Evolutionary conservation across 2,329 filamentous ascomycete genomes (phyloP), one percentile per base, ranked within the genome.

Genomic region (Coleophoma cylindrospora): DNA sequence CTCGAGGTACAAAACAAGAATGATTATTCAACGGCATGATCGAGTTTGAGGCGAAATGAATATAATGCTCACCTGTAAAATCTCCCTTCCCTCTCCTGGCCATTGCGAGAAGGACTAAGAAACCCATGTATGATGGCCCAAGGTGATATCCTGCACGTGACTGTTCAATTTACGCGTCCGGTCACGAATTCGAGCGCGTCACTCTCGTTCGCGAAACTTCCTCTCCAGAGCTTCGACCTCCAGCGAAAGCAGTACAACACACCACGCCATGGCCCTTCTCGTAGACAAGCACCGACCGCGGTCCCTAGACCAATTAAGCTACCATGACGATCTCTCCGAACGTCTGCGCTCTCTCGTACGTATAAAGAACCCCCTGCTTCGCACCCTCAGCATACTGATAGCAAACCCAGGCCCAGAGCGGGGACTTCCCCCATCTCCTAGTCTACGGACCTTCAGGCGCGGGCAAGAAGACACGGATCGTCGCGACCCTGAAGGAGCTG

Each of bases 371-470:
- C 7, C 36, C 4, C 15, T 9, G 13, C 15, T 17, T 38, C 15
- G 15, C 19, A 19, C 14, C 13, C 15, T 38, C 36, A 38, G 36
- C 14, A 9, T 38, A 14, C 36, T 13, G 13, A 14, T 38, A 38
- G 15, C 36, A 17, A 43, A 27, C 33, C 54, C 60, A 96, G 91
- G 94, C 94, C 49, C 89, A 95, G 80, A 95, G 88, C 71, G 91
- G 92, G 61, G 95, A 99, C 69, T 99, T 99, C 66, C 94, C 94
- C 45, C 95, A 99, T 72, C 84, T 99, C 43, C 87, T 99, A 55
- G 89, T 99, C 57, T 99, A 97, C 66, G 94, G 94, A 0, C 94
- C 94, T 1, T 96, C 92, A 0, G 94, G 94, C 34, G 94, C 94
- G 5, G 94, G 94, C 58, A 99, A 99, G 70, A 99, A 99, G 72